Percentiles rank a stretch among this genome's conserved stretches.
phyloP scores from a whole-genome alignment of 257 asterid species.

The Cinchona pubescens region DNA sequence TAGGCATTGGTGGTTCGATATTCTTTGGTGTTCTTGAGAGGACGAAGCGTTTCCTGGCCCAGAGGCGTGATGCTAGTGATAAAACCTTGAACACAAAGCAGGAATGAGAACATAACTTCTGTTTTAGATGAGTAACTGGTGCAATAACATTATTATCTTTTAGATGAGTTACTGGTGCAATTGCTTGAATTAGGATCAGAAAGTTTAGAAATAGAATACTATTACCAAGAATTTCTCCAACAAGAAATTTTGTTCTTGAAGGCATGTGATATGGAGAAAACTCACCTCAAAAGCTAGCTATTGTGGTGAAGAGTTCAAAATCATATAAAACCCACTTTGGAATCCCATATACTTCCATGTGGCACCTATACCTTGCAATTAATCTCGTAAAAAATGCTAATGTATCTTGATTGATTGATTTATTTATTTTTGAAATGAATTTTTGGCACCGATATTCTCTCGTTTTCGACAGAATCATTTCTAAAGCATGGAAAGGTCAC shows the following conservation, averaged over 20 bases:
- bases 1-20: constrained; percentile 96
- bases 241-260: neutral
- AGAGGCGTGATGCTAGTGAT: constrained; percentile 48
- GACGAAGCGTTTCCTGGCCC: constrained; percentile 61
- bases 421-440: neutral
- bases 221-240: neutral
- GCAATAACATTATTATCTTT: too few species aligned
- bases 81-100: constrained; percentile 25
- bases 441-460: neutral
- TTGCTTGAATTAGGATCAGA: neutral
- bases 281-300: too few species aligned
- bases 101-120: constrained; percentile 20
- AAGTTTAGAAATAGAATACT: neutral
- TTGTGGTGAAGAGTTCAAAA: too few species aligned
- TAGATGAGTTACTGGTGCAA: neutral
- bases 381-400: too few species aligned
- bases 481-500: neutral
- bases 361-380: too few species aligned
- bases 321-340: too few species aligned
- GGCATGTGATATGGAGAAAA: too few species aligned
- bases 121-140: neutral
- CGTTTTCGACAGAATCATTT: too few species aligned
- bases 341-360: too few species aligned
- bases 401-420: neutral
- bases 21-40: constrained; percentile 93